Percentiles rank a stretch among this genome's conserved stretches.
phyloP scores from a whole-genome alignment of 2,329 filamentous ascomycete genomes.

The Ustulina deusta region DNA sequence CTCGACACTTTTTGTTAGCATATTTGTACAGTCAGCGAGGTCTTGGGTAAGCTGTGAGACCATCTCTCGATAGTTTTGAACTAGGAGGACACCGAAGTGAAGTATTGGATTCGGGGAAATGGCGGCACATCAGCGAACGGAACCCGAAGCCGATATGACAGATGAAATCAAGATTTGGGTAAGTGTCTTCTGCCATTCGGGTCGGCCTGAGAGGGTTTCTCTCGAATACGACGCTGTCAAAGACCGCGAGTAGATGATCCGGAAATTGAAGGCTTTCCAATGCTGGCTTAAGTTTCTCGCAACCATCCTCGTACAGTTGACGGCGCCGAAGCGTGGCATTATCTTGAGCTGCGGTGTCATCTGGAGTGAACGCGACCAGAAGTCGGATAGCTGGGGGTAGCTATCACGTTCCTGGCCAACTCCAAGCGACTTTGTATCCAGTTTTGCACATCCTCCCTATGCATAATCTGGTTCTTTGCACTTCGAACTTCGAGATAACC shows the following conservation, averaged over 20 bases:
- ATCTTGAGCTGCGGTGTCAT: neutral
- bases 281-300: neutral
- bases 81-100: neutral
- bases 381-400: neutral
- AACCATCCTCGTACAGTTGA: neutral
- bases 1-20: neutral
- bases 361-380: neutral
- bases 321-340: neutral
- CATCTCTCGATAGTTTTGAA: neutral
- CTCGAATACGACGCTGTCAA: neutral
- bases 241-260: neutral
- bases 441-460: neutral
- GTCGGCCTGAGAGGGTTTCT: neutral
- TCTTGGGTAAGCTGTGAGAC: neutral
- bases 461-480: neutral
- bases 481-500: neutral
- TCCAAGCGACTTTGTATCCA: neutral
- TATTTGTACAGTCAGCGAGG: neutral
- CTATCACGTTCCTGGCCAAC: neutral
- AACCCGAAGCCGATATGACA: neutral
- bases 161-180: neutral
- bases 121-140: neutral
- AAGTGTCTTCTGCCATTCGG: neutral
- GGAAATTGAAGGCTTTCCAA: neutral
- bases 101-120: neutral